Percentiles rank a stretch among this genome's conserved stretches.
These are phyloP conservation scores for Tricholoma sp. DNA, from an alignment of 768 basidiomycete species.

Conservation along the genomic window DNA sequence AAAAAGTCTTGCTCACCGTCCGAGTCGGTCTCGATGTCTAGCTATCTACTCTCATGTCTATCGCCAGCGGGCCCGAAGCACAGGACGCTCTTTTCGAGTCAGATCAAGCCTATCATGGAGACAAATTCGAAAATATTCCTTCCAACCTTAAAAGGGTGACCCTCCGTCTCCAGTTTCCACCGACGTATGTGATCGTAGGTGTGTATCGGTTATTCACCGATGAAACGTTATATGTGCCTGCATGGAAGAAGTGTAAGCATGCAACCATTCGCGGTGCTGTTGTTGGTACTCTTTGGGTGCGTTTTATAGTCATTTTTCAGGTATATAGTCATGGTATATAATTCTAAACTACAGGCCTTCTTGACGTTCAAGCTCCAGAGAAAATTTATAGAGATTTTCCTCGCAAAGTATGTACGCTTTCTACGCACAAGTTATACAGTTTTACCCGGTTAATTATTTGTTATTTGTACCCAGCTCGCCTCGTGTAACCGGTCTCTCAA, in stretches of 20 bases:
- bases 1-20: neutral
- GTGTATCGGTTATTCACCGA: constrained; percentile 80
- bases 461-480: constrained; percentile 44
- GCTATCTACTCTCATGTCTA: neutral
- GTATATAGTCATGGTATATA: neutral
- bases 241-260: constrained; percentile 83
- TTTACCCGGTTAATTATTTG: no score
- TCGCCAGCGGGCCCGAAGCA: constrained; percentile 21
- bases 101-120: neutral
- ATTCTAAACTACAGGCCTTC: constrained; percentile 54
- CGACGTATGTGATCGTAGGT: constrained; percentile 81
- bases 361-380: constrained; percentile 70
- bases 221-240: constrained; percentile 58
- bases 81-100: constrained; percentile 27
- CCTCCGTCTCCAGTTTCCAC: constrained; percentile 66
- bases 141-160: constrained; percentile 45
- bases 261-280: constrained; percentile 63
- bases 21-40: neutral
- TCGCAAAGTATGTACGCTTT: constrained; percentile 46
- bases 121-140: constrained; percentile 33
- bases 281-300: constrained; percentile 69
- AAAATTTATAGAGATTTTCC: constrained; percentile 58
- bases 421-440: neutral
- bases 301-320: constrained; percentile 14
- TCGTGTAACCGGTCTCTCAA: constrained; percentile 54